Conservation (phyloP, 192 early-diverging fungal species). For the Coemansia sp. region DNA sequence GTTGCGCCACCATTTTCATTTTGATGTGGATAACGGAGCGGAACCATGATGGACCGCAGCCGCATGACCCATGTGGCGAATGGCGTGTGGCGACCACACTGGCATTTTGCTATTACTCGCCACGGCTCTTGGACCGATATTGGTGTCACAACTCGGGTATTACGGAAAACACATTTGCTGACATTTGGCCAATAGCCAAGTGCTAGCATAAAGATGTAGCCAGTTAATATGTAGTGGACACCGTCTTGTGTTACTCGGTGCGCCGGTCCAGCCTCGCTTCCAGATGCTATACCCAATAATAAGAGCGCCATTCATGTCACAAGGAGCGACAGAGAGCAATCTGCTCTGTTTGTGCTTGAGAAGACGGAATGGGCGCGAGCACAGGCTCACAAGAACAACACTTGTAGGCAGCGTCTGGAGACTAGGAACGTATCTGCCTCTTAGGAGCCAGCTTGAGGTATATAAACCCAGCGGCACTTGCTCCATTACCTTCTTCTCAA, state of each 20-base stretch:
- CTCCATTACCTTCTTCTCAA: neutral
- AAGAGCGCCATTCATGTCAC: neutral
- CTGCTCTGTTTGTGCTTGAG: neutral
- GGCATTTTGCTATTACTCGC: neutral
- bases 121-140: neutral
- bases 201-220: neutral
- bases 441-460: neutral
- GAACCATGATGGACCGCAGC: neutral
- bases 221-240: neutral
- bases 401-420: neutral
- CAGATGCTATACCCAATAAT: neutral
- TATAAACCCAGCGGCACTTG: neutral
- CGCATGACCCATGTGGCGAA: neutral
- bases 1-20: neutral
- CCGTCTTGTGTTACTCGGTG: neutral
- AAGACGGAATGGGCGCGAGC: neutral
- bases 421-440: neutral
- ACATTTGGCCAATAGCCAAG: neutral
- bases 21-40: neutral
- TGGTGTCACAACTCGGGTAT: neutral
- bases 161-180: conserved; percentile 1
- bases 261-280: neutral
- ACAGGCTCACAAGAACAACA: neutral
- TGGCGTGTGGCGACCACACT: neutral
- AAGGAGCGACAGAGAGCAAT: neutral